These are phyloP conservation scores for Lachancea meyersii DNA, from an alignment of 805 yeast genomes.

Conservation along the genomic window DNA sequence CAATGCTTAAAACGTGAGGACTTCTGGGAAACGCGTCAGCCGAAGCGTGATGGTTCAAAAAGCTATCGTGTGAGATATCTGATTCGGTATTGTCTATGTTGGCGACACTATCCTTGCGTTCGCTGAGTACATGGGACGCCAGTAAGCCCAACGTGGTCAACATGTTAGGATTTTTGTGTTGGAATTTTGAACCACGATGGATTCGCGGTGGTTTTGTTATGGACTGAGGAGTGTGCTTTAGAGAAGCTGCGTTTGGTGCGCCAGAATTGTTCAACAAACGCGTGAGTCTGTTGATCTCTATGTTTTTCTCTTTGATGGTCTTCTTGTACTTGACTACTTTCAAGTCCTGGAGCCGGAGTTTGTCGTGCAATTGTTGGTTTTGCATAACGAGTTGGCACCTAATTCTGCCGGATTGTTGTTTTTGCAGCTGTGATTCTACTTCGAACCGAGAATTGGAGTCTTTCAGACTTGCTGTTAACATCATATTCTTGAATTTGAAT, in stretches of 20 bases:
- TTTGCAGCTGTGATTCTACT: slow-evolving; percentile 24
- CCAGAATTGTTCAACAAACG: slow-evolving; percentile 28
- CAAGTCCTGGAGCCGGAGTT: slow-evolving; percentile 37
- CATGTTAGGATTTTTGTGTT: slow-evolving; percentile 26
- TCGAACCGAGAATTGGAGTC: slow-evolving; percentile 23
- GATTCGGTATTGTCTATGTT: slow-evolving; percentile 12
- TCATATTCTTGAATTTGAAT: slow-evolving; percentile 34
- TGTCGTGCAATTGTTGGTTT: slow-evolving; percentile 33
- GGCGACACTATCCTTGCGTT: slow-evolving; percentile 19
- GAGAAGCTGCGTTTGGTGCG: slow-evolving; percentile 1
- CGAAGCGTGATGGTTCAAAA: background rate
- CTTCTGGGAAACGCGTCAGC: background rate
- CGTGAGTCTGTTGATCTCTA: slow-evolving; percentile 38
- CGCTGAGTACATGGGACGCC: slow-evolving; percentile 48
- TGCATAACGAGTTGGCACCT: slow-evolving; percentile 31
- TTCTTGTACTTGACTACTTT: slow-evolving; percentile 41
- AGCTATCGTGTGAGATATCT: slow-evolving; percentile 13
- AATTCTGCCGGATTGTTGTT: slow-evolving; percentile 32
- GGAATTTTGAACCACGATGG: slow-evolving; percentile 4
- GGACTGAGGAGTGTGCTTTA: slow-evolving; percentile 4
- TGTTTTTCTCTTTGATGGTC: slow-evolving; percentile 39
- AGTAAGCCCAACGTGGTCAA: slow-evolving; percentile 47
- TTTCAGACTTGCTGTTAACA: slow-evolving; percentile 31
- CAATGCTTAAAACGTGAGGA: slow-evolving; percentile 2
- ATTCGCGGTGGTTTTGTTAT: slow-evolving; percentile 5